Evolutionary conservation across 176 grass and related monocot species (phyloP), one percentile per base, ranked within the genome.

Genomic region (Zizania latifolia): DNA sequence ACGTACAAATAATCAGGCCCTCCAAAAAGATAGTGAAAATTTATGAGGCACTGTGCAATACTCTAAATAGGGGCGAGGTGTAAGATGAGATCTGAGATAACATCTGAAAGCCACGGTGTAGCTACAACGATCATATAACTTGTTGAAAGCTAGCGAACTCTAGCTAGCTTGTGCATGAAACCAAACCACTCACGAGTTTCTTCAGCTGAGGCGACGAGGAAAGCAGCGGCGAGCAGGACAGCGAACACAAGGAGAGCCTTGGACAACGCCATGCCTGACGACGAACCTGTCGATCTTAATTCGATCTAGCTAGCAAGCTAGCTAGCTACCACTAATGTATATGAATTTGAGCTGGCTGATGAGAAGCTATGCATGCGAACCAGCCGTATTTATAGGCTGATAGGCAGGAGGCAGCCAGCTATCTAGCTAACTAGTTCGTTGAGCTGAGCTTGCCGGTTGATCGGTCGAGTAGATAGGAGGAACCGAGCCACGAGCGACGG

Each of bases 171-270:
- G 23, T 26, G 13, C 11, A 13, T 11, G 27, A 4, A 36, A n/a
- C n/a, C 54, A n/a, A n/a, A n/a, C n/a, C n/a, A 68, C 86, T 89
- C 37, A 86, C 86, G 62, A 41, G 70, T 68, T 44, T 89, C 69
- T 36, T 89, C 35, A 28, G 86, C 85, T 0, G 76, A 48, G 40
- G 62, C 78, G 58, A 78, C 39, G 8, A 87, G 72, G 78, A 68
- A 61, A 10, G 79, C 58, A 7, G 75, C 57, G 3, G 68, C 70
- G 22, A 86, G 62, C 58, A 92, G 59, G 44, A 86, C 16, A 31
- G 70, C 75, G 61, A 86, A 16, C 44, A 84, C 30, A 10, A 89
- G 50, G 31, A 89, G 23, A 44, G 48, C 28, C 64, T 92, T 92
- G 77, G 65, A 70, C 34, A 60, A 8, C 65, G 54, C 78, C 78